Evolutionary conservation across 331 rosid genomes (phyloP), one percentile per base, ranked within the genome.

Genomic region (Quercus tomentella): DNA sequence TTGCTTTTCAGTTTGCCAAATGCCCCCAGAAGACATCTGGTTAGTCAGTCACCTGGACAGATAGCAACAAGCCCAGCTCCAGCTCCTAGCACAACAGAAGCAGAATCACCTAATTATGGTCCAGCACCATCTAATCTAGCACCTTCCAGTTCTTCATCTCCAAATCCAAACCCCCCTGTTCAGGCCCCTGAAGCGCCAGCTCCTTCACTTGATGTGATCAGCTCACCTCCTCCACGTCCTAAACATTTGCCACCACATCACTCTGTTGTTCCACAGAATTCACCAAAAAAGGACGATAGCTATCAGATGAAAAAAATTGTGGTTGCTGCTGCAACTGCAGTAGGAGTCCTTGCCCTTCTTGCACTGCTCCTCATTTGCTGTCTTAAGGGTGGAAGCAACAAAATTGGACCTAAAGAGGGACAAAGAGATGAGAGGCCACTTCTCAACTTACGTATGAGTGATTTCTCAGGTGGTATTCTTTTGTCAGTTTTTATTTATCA

Each of bases 381-480:
- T 66, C 20, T 84, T 1, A 84, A 74, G 82, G n/a, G 76, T 56
- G 79, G 63, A 43, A 56, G 70, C n/a, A 76, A 70, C 56, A 72
- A 75, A 70, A 30, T 7, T 69, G 87, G 80, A 21, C 84, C 85
- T 20, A 76, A 49, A 75, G n/a, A 43, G 66, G 82, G 73, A 74
- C 76, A 31, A 75, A 93, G 56, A 69, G 90, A 88, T 49, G 94
- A 84, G 23, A 60, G 77, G 54, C 88, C 94, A 68, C 84, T 88
- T 30, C 86, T 90, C 60, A 30, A 81, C 72, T 61, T 93, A 81
- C 57, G 86, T 67, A 69, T 86, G 17, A 71, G 65, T 58, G 84
- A 87, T 77, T 78, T 82, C 78, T 54, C 91, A 33, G 79, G 88
- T 56, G 93, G 97, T 93, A 91, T 78, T 76, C 25, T 33, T 63